Conservation (phyloP, 352 stramenopile genomes). For the Saprolegnia parasitica region DNA sequence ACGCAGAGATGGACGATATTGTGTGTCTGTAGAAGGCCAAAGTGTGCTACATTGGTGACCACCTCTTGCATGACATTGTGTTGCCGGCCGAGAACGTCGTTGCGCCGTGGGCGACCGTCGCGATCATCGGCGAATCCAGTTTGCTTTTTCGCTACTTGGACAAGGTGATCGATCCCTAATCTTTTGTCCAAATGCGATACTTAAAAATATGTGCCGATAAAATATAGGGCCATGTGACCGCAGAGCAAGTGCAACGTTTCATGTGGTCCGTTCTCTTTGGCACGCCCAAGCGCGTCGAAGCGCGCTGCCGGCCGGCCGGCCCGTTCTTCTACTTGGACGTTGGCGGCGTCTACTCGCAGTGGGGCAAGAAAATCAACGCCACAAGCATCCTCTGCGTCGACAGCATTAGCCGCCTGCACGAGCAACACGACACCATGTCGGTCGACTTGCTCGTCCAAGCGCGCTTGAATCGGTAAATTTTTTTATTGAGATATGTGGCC, state of each 20-base stretch:
- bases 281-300: neutral
- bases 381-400: constrained; percentile 40
- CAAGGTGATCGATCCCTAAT: constrained; percentile 31
- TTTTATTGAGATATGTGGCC: neutral
- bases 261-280: constrained; percentile 4
- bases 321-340: constrained; percentile 52
- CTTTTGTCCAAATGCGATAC: neutral
- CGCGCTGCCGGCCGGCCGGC: constrained; percentile 3
- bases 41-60: constrained; percentile 54
- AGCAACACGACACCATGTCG: constrained; percentile 30
- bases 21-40: constrained; percentile 1
- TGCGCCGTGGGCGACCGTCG: constrained; percentile 42
- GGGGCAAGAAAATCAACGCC: constrained; percentile 43
- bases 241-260: constrained; percentile 22
- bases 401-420: constrained; percentile 40
- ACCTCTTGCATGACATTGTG: constrained; percentile 45
- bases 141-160: constrained; percentile 38
- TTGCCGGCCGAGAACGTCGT: constrained; percentile 34
- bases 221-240: constrained; percentile 4
- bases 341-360: constrained; percentile 39
- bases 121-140: constrained; percentile 48
- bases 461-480: constrained; percentile 10
- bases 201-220: too few relatives aligned
- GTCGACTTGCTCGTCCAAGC: constrained; percentile 7
- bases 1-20: neutral